Evolutionary conservation across 164 flowering plant species (phyloP), one percentile per base, ranked within the genome.

Genomic region (Vitis riparia): DNA sequence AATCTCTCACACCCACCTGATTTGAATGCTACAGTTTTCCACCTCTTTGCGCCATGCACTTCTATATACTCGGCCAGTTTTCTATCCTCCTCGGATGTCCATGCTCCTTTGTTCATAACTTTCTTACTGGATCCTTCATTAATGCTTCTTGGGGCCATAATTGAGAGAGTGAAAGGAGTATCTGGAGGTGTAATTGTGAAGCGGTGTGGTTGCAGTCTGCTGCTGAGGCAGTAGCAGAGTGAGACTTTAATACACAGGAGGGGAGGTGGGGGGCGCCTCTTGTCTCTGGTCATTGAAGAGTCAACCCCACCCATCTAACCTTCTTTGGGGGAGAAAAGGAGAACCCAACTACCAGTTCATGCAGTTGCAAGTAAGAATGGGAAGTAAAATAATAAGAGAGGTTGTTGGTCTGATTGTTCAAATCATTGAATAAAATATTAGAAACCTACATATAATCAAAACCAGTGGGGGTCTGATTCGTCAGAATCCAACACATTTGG

Each of bases 11-110:
- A 23, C 27, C 27, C 27, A 23, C 86, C 86, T 76, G 84, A 69
- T 68, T 77, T 75, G 57, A 59, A 5, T 6, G 84, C 82, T 11
- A 79, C 55, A 11, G 79, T 79, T 30, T 78, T 83, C 86, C 86
- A 83, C 30, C 67, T 76, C 68, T 79, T 81, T n/a, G 86, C 74
- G 9, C 86, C 84, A 73, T 78, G 80, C 11, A 65, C 16, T 37
- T 74, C 76, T 61, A 83, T 73, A 60, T 55, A 70, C 59, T 77
- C 55, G 19, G 81, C 73, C 8, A 83, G 70, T 52, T 64, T 76
- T 55, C 17, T 30, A 69, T 83, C 86, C 59, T 83, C 84, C 70
- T 83, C 84, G 1, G 71, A 71, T 3, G 84, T 80, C 86, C 86
- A 83, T 10, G 82, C 77, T 65, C 84, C 86, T 63, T 66, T 80